Base-by-base conservation (phyloP, 2,329 filamentous ascomycete genomes). In the Talaromyces marneffei region DNA sequence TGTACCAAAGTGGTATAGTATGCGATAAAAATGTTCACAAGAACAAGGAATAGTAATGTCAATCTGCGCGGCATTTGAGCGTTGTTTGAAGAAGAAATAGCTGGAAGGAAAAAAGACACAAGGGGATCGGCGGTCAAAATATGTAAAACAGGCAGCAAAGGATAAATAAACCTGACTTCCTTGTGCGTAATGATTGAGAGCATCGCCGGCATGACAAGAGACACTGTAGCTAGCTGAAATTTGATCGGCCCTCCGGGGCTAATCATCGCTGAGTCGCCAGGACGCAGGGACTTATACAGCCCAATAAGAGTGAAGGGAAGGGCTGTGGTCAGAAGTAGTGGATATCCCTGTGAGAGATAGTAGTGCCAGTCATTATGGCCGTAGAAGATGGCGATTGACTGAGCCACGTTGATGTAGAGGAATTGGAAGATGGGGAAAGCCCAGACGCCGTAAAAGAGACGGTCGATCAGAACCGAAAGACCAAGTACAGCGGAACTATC, bases 81-180 rank as follows among this genome's bases (percentile, higher is more conserved):
- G 14, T 59, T 70, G 20, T 70, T 68, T 4, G 70, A 68, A 4
- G 67, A 71, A 33, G 71, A 73, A 25, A 80, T 63, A 6, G 73
- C 70, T 9, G 77, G 79, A 8, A 77, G 76, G 72, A 93, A 91
- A 77, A 90, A 92, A 8, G 79, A 74, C 2, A 84, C 79, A 16
- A 90, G 76, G 2, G 86, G 82, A 0, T 85, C 83, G 0, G 91
- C 91, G 1, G 90, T 85, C 40, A 97, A 79, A 64, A 96, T 79
- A 72, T 94, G 91, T 6, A 99, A 82, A n/a, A 87, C 83, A 1
- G 94, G 93, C 1, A 97, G 83, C 18, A 99, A 83, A 1, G 94
- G 93, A 70, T 96, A 96, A 66, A 97, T 90, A 79, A 99, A 99
- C 69, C 94, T 91, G 68, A 96, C 90, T 80, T 99, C 94, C 74